Evolutionary conservation across 1,284 basidiomycete species (phyloP).

Genomic region (Naganishia sp.): DNA sequence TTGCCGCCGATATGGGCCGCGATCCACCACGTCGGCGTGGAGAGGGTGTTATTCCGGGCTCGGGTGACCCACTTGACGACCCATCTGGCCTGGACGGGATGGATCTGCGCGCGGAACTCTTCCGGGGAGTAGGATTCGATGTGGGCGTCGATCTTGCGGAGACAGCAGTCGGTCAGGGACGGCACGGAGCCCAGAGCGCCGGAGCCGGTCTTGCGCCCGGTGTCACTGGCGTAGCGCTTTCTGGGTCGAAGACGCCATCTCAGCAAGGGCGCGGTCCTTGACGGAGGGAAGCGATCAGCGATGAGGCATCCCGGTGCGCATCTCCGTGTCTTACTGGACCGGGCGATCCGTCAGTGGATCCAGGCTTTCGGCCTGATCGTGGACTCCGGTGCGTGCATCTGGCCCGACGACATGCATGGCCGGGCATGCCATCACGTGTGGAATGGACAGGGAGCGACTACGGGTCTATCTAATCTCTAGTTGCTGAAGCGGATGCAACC

Average conservation of each 20-base stretch:
- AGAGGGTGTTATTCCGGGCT: conserved; percentile 14
- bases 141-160: conserved; percentile 21
- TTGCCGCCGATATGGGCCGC: conserved; percentile 19
- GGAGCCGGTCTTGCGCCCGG: neutral
- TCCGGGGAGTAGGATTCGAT: conserved; percentile 11
- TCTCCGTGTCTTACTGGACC: conserved; percentile 3
- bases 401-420: neutral
- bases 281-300: neutral
- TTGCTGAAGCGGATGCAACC: too few species aligned
- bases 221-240: conserved; percentile 1
- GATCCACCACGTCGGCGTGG: conserved; percentile 23
- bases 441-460: too few species aligned
- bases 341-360: neutral
- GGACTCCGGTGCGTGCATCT: neutral
- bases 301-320: neutral
- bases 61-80: conserved; percentile 24
- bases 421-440: neutral
- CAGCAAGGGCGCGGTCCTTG: conserved; percentile 19
- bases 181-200: conserved; percentile 2
- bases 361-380: conserved; percentile 15
- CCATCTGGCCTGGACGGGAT: conserved; percentile 21
- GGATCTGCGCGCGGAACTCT: conserved; percentile 14
- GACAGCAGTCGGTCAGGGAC: conserved; percentile 24
- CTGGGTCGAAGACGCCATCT: conserved; percentile 18
- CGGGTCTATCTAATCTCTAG: neutral